Conservation (phyloP, 129 eudicot genomes). For the Flaveria ramosissima region DNA sequence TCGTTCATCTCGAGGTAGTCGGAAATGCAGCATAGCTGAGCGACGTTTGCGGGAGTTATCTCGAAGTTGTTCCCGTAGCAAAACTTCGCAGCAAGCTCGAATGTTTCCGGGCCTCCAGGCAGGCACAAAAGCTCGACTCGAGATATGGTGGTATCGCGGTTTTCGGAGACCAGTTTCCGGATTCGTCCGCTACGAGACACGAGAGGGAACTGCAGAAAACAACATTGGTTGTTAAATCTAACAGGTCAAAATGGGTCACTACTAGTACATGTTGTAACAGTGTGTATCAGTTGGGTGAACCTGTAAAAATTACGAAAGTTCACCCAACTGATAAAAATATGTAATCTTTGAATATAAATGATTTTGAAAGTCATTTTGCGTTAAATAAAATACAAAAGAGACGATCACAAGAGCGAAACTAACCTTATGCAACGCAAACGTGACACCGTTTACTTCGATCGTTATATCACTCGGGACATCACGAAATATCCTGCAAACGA, state of each 20-base stretch:
- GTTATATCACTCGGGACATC: slow-evolving; percentile 98
- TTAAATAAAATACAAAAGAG: neutral
- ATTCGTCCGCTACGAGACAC: slow-evolving; percentile 90
- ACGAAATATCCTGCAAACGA: slow-evolving; percentile 76
- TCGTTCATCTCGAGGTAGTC: slow-evolving; percentile 94
- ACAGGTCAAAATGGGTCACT: neutral
- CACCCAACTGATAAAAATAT: neutral
- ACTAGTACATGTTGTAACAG: neutral
- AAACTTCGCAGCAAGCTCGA: slow-evolving; percentile 93
- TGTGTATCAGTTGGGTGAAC: neutral
- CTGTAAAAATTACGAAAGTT: too few species aligned
- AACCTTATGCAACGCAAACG: slow-evolving; percentile 83
- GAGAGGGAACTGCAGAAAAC: slow-evolving; percentile 80
- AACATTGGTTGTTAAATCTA: neutral
- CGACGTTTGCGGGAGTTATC: slow-evolving; percentile 84
- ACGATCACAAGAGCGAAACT: slow-evolving; percentile 17
- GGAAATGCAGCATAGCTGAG: slow-evolving; percentile 75
- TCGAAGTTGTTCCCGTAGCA: slow-evolving; percentile 92
- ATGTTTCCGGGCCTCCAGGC: slow-evolving; percentile 85
- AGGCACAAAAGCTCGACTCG: slow-evolving; percentile 69
- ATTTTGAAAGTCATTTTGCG: neutral
- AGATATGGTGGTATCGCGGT: slow-evolving; percentile 62
- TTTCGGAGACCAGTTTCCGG: slow-evolving; percentile 74
- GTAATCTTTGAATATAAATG: neutral
- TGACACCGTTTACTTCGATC: slow-evolving; percentile 73